phyloP scores from a whole-genome alignment of 2,329 filamentous ascomycete species.

The Tolypocladium guangdongense region DNA sequence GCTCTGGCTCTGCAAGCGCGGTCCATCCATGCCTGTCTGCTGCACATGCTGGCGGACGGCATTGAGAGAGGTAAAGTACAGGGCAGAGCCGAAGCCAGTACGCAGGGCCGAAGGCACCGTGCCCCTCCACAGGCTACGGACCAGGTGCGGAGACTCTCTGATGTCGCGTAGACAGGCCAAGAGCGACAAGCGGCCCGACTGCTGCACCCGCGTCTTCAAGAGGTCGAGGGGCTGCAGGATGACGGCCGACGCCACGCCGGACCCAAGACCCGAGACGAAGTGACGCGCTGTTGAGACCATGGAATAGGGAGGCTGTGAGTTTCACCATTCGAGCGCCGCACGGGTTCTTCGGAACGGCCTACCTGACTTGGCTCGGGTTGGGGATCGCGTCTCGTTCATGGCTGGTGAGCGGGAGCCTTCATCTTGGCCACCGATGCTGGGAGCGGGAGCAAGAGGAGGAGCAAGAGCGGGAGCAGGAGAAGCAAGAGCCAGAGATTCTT shows the following conservation, averaged over 20 bases:
- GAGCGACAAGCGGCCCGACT: constrained; percentile 64
- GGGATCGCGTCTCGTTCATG: constrained; percentile 8
- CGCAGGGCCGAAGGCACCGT: constrained; percentile 87
- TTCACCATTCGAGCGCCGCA: not conserved
- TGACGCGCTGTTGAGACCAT: constrained; percentile 52
- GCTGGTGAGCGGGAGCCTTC: not conserved
- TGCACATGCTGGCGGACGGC: constrained; percentile 58
- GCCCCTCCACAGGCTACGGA: constrained; percentile 79
- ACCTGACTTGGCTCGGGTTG: constrained; percentile 7
- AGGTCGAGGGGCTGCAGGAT: constrained; percentile 92
- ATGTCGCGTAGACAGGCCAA: constrained; percentile 17
- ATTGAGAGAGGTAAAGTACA: constrained; percentile 90
- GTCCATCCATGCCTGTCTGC: constrained; percentile 13
- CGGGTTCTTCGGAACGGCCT: not conserved
- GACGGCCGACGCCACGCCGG: constrained; percentile 77
- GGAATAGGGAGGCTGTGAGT: not conserved
- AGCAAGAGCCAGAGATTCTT: not conserved
- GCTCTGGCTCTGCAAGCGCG: constrained; percentile 10
- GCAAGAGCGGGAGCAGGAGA: not conserved
- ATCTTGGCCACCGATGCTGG: not conserved
- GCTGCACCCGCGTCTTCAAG: constrained; percentile 91
- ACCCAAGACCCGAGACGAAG: constrained; percentile 78
- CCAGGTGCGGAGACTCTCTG: constrained; percentile 46
- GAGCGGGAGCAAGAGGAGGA: not conserved
- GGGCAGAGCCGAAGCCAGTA: constrained; percentile 82